Percentiles rank a stretch among this genome's conserved stretches.
Evolutionary conservation across 208 protist species (phyloP).

Genomic region (Leishmania martiniquensis): DNA sequence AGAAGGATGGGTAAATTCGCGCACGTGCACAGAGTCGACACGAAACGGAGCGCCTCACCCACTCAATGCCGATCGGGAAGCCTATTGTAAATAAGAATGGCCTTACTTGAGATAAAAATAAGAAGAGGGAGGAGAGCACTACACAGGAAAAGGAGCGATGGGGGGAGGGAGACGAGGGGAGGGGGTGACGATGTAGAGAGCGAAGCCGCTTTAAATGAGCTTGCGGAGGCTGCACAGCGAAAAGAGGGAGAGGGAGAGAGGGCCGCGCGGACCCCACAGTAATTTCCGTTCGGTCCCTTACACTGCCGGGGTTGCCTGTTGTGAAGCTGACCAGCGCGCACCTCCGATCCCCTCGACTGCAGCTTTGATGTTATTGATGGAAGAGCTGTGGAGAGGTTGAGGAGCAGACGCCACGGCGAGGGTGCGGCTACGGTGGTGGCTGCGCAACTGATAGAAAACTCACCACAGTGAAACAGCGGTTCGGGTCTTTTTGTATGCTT

Average conservation of each 20-base stretch:
- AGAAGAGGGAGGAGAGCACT: neutral
- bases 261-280: neutral
- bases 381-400: neutral
- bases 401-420: neutral
- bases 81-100: no score
- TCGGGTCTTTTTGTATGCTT: neutral
- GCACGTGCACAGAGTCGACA: neutral
- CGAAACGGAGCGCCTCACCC: neutral
- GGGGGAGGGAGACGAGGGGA: neutral
- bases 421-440: neutral
- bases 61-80: no score
- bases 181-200: neutral
- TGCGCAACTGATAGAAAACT: neutral
- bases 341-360: neutral
- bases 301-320: neutral
- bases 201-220: no score
- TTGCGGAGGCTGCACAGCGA: neutral
- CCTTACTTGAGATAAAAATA: neutral
- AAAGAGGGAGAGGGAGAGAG: conserved; percentile 6
- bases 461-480: neutral
- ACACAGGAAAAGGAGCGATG: neutral
- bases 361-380: neutral
- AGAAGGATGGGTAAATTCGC: neutral
- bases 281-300: neutral
- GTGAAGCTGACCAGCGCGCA: neutral